Evolutionary conservation across 305 asterid species (phyloP).

Genomic region (Fraxinus latifolia): DNA sequence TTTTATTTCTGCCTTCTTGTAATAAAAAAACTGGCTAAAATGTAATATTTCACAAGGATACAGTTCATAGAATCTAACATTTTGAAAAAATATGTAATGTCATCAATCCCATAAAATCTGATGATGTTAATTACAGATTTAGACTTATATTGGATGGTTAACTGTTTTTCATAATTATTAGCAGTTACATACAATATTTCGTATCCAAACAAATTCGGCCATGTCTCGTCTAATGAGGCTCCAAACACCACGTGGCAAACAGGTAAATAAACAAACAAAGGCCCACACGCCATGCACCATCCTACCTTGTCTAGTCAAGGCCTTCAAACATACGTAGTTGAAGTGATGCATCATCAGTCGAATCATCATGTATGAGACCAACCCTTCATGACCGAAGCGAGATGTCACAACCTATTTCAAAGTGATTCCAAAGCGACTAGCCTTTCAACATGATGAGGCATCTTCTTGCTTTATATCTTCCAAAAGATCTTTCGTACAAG

Average conservation of each 20-base stretch:
- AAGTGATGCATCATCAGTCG: background rate
- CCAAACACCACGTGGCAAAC: background rate
- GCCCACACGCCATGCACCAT: background rate
- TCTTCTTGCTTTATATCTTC: background rate
- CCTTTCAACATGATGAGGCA: background rate
- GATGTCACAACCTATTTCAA: background rate
- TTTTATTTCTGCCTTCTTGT: background rate
- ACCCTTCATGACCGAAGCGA: background rate
- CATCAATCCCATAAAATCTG: background rate
- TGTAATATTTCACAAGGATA: background rate
- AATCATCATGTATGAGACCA: background rate
- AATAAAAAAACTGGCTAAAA: background rate
- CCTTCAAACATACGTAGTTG: background rate
- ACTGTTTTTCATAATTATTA: too few species aligned
- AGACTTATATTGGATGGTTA: background rate
- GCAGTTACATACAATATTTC: background rate
- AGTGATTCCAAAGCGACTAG: background rate
- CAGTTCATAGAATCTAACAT: background rate
- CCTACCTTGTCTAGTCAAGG: background rate
- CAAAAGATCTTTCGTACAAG: background rate
- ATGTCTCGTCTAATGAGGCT: background rate
- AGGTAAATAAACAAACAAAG: background rate
- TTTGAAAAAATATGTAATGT: background rate
- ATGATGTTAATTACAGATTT: background rate
- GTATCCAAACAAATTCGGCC: background rate